Percentiles rank a stretch among this genome's conserved stretches.
These are phyloP conservation scores for Penicillium canariense DNA, from an alignment of 495 filamentous ascomycete species.

Conservation along the genomic window DNA sequence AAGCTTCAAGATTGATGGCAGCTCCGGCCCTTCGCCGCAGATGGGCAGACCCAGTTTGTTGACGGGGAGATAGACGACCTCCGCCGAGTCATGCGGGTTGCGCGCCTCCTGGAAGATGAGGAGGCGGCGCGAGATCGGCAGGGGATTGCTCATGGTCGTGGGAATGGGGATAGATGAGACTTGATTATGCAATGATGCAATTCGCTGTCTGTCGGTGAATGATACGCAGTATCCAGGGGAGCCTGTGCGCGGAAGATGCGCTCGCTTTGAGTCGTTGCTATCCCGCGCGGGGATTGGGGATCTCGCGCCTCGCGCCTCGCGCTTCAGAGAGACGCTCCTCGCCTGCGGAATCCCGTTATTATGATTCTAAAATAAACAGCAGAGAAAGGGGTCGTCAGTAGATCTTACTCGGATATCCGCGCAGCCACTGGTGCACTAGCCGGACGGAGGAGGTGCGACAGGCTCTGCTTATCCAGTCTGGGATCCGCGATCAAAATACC, in stretches of 20 bases:
- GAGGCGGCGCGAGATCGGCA: slow-evolving; percentile 26
- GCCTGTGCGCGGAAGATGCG: background rate
- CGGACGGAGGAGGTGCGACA: background rate
- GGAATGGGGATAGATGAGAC: background rate
- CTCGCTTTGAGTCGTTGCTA: background rate
- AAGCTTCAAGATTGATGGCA: slow-evolving; percentile 40
- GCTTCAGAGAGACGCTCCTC: background rate
- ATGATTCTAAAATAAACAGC: background rate
- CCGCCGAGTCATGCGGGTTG: slow-evolving; percentile 31
- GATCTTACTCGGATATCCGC: background rate
- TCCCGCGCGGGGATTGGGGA: background rate
- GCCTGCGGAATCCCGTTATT: too few species aligned
- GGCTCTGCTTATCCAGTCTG: slow-evolving; percentile 10
- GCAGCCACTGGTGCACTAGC: background rate
- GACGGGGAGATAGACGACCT: slow-evolving; percentile 38
- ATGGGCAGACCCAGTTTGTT: slow-evolving; percentile 46
- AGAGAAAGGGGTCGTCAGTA: background rate
- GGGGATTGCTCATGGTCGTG: slow-evolving; percentile 8
- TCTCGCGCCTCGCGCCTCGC: background rate
- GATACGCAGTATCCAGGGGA: background rate
- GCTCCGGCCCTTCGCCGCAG: slow-evolving; percentile 36
- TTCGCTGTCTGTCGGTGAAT: background rate
- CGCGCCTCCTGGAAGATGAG: slow-evolving; percentile 40
- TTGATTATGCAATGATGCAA: background rate
- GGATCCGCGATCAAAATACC: slow-evolving; percentile 1